Base-by-base conservation (phyloP, 495 filamentous ascomycete genomes). In the Aspergillus incahuasiensis region DNA sequence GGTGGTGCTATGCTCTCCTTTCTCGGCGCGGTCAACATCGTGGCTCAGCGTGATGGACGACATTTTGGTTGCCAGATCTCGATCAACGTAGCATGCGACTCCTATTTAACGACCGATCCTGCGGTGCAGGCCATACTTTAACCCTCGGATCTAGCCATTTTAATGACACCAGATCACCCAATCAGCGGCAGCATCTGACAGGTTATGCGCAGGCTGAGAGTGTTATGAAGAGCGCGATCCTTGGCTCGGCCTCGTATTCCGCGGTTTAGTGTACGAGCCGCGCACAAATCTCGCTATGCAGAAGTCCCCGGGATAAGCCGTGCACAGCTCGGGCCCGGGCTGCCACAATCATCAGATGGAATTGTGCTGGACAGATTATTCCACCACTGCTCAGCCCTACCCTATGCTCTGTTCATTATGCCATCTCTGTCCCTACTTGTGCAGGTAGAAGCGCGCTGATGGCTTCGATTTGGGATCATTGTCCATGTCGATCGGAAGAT, bases 1-100 rank as follows among this genome's bases (percentile, higher is more conserved):
- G n/a, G n/a, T 0, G 28, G 9, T 57, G 13, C 2, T 12, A 16
- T 39, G 5, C 2, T 39, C 19, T 38, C 16, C 41, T 11, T 50
- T 47, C 44, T 54, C 49, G 34, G 21, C 54, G 7, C 32, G 7
- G 11, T 56, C 54, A 21, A 55, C 15, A 32, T 55, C 53, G 13
- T 35, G 18, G 3, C 6, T 15, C 32, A 35, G 9, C 5, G 32
- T 35, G 15, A 19, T 1, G 6, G 40, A 5, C 6, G 47, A 38
- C 47, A 49, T 49, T 22, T 39, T 13, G n/a, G n/a, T 24, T 28
- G 6, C 12, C 32, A 35, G 32, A 12, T 12, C 2, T 35, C 5
- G 32, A 2, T 15, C 8, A 5, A 15, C 4, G 32, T 35, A 6
- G 32, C 32, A 35, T 5, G 32, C 12, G 32, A 35, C 32, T 35